phyloP scores from a whole-genome alignment of 164 flowering plant species.

The Buxus sempervirens region DNA sequence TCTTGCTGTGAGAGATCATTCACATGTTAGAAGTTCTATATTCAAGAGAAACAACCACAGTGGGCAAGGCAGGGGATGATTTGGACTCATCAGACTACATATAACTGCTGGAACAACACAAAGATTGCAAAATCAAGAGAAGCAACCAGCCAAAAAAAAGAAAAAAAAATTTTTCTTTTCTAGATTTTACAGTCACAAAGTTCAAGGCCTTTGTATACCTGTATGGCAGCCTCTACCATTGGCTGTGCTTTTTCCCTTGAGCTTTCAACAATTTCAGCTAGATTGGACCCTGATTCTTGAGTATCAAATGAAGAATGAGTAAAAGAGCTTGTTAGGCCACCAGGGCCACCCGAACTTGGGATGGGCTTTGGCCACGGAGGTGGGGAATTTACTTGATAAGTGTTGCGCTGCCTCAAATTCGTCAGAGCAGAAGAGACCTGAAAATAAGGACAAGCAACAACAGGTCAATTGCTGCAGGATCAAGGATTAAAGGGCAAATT shows the following conservation, averaged over 20 bases:
- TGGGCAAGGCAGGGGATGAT: not conserved
- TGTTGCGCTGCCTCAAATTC: conserved; percentile 56
- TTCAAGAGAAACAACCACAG: not conserved
- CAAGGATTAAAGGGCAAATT: not conserved
- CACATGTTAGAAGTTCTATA: too few relatives aligned
- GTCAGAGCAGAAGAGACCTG: conserved; percentile 58
- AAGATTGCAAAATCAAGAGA: not conserved
- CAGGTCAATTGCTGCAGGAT: not conserved
- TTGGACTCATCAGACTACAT: not conserved
- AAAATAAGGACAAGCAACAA: conserved; percentile 3
- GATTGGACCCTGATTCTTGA: conserved; percentile 41
- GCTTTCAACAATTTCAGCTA: conserved; percentile 50
- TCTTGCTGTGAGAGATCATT: too few relatives aligned
- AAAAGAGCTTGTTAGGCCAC: conserved; percentile 21
- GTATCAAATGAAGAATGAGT: conserved; percentile 29
- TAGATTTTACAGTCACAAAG: too few relatives aligned
- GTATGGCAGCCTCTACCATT: conserved; percentile 63
- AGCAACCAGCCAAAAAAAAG: not conserved
- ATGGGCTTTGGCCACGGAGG: conserved; percentile 26
- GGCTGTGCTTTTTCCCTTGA: conserved; percentile 51
- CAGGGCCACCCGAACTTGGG: conserved; percentile 18
- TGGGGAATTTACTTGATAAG: conserved; percentile 40
- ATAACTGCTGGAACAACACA: not conserved
- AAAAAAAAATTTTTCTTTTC: not conserved
- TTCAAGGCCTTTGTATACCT: conserved; percentile 32